Percentiles rank a stretch among this genome's conserved stretches.
Evolutionary conservation across 2,329 filamentous ascomycete species (phyloP).

Genomic region (Blumeria hordei): DNA sequence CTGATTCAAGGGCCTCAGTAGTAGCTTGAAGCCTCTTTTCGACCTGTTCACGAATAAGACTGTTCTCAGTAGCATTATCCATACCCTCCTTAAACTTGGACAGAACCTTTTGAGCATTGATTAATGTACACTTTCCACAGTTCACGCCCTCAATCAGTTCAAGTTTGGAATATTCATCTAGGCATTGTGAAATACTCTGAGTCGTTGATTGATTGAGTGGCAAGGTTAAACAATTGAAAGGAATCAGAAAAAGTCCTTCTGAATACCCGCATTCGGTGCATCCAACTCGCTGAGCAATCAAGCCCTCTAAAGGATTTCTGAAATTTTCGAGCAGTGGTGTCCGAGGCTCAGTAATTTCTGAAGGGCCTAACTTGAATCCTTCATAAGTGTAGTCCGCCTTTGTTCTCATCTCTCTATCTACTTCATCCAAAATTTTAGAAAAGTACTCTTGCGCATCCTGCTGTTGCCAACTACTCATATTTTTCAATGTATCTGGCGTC

Average conservation of each 20-base stretch:
- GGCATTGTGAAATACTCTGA: conserved; percentile 52
- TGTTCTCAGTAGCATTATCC: conserved; percentile 11
- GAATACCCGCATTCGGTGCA: conserved; percentile 71
- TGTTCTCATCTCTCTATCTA: conserved; percentile 47
- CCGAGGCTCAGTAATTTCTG: neutral
- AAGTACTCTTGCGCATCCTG: conserved; percentile 97
- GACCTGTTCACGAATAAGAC: conserved; percentile 14
- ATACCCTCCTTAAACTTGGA: conserved; percentile 22
- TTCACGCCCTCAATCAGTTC: conserved; percentile 77
- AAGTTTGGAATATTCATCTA: conserved; percentile 65
- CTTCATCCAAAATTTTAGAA: conserved; percentile 63
- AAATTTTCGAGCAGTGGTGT: conserved; percentile 12
- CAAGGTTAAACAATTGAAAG: conserved; percentile 82
- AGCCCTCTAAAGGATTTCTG: conserved; percentile 64
- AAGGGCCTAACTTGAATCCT: conserved; percentile 9
- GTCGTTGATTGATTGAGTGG: conserved; percentile 40
- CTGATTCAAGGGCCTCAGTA: conserved; percentile 46
- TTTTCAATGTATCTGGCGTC: conserved; percentile 63
- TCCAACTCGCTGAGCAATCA: conserved; percentile 69
- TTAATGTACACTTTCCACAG: conserved; percentile 71
- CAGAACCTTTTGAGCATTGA: conserved; percentile 28
- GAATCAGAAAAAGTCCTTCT: conserved; percentile 70
- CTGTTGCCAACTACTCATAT: conserved; percentile 85
- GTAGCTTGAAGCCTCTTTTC: conserved; percentile 37
- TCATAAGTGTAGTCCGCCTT: conserved; percentile 5